phyloP scores from a whole-genome alignment of 176 grass and related monocot genomes.

The Juncus inflexus region DNA sequence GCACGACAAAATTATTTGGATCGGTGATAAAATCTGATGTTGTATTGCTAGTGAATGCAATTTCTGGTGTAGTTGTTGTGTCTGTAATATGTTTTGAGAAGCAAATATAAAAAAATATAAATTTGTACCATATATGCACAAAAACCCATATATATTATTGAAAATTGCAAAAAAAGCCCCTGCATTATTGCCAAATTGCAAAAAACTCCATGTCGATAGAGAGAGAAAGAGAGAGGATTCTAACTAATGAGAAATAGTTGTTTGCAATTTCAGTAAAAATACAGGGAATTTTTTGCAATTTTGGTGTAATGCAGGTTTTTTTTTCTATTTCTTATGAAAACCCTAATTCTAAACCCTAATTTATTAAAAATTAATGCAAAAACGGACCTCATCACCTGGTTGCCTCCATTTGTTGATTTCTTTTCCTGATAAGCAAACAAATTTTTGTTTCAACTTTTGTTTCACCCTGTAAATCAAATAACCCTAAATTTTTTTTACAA shows the following conservation, averaged over 20 bases:
- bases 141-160: no score
- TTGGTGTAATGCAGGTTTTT: neutral
- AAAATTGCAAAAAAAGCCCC: neutral
- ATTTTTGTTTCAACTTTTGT: conserved; percentile 86
- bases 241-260: no score
- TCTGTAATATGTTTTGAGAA: conserved; percentile 53
- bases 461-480: conserved; percentile 78
- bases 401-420: conserved; percentile 76
- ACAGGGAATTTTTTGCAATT: neutral
- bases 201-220: no score
- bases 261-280: no score
- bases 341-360: no score
- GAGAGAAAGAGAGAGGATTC: no score
- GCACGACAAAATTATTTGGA: conserved; percentile 61
- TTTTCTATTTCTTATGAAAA: no score
- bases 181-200: no score
- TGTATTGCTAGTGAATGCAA: conserved; percentile 90
- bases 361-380: no score
- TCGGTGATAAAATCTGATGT: conserved; percentile 90
- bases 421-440: conserved; percentile 47
- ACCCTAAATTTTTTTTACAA: conserved; percentile 57
- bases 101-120: conserved; percentile 18
- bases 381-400: conserved; percentile 79
- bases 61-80: conserved; percentile 65
- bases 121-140: no score